phyloP scores from a whole-genome alignment of 2,329 filamentous ascomycete species.

The Pyrenochaeta sp. region DNA sequence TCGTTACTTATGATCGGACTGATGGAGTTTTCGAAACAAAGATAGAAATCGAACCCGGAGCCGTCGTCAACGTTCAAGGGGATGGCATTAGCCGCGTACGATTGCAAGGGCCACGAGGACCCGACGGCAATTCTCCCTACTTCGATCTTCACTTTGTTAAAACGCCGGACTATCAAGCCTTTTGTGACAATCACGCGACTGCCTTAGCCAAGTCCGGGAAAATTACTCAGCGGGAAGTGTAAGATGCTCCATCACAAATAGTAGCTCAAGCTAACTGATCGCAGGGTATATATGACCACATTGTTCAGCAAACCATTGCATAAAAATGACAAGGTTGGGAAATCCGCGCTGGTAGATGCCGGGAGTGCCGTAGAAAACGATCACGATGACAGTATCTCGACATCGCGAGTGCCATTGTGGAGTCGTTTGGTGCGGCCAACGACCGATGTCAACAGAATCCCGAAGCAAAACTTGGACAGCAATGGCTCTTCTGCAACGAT shows the following conservation, averaged over 20 bases:
- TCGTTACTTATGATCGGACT: slow-evolving; percentile 2
- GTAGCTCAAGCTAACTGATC: slow-evolving; percentile 4
- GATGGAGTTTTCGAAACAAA: slow-evolving; percentile 3
- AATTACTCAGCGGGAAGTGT: background rate
- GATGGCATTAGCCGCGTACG: slow-evolving; percentile 30
- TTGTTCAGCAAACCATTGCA: slow-evolving; percentile 20
- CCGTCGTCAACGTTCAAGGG: slow-evolving; percentile 16
- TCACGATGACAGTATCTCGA: background rate
- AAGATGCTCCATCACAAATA: background rate
- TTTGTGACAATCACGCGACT: slow-evolving; percentile 10
- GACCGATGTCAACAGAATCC: too few relatives aligned
- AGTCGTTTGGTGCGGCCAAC: background rate
- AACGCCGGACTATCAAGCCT: slow-evolving; percentile 9
- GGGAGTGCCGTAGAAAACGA: background rate
- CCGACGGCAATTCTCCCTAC: slow-evolving; percentile 11
- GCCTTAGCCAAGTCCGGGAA: background rate
- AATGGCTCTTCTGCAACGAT: background rate
- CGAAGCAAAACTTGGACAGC: background rate
- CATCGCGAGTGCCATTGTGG: slow-evolving; percentile 2
- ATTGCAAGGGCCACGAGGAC: slow-evolving; percentile 17
- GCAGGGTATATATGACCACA: slow-evolving; percentile 16
- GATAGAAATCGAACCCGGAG: slow-evolving; percentile 10
- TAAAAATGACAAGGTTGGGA: slow-evolving; percentile 19
- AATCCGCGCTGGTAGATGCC: slow-evolving; percentile 5
- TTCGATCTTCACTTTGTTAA: slow-evolving; percentile 34